Base-by-base conservation (phyloP, 2,329 filamentous ascomycete species). In the Hymenoscyphus scutula region DNA sequence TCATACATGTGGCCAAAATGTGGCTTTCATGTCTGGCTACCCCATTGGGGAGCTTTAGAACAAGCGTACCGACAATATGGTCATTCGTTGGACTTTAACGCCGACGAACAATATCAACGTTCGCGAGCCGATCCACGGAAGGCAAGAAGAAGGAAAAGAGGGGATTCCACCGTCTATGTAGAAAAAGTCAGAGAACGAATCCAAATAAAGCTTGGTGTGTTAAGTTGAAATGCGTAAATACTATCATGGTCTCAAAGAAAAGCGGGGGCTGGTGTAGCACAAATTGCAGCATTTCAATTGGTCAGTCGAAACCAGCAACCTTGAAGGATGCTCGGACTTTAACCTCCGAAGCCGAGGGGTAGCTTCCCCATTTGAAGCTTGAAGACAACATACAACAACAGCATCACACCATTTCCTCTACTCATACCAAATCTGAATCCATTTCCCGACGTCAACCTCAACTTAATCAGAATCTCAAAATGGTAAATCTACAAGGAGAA, bases 391-490 rank as follows among this genome's bases (percentile, higher is more conserved):
- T 48, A 48, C 41, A 48, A 23, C n/a, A 23, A 23, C 41, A 48
- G 23, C 41, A 48, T 48, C 41, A 48, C 41, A 48, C n/a, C 19
- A 25, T 23, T 23, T 48, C 19, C 4, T 25, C n/a, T 25, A 48
- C 41, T 48, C 41, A 48, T 48, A 48, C 15, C 41, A 25, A 17
- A 6, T 23, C 15, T 25, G 7, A 25, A 25, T 25, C 7, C 19
- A 48, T 8, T 6, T 8, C 41, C 13, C 32, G 10, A 34, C 32
- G 10, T 34, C 32, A 34, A 34, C 32, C 32, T 23, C n/a, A 25
- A 48, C 19, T 23, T 48, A 23, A 25, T 29, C 53, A 27, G 5
- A 62, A 63, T 60, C 37, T 64, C 63, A 71, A 70, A 64, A 72
- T 72, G 70, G 70, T 67, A 61, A 56, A 63, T 57, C 37, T 29